Evolutionary conservation across 345 rosid genomes (phyloP).

Genomic region (Toxicodendron radicans): DNA sequence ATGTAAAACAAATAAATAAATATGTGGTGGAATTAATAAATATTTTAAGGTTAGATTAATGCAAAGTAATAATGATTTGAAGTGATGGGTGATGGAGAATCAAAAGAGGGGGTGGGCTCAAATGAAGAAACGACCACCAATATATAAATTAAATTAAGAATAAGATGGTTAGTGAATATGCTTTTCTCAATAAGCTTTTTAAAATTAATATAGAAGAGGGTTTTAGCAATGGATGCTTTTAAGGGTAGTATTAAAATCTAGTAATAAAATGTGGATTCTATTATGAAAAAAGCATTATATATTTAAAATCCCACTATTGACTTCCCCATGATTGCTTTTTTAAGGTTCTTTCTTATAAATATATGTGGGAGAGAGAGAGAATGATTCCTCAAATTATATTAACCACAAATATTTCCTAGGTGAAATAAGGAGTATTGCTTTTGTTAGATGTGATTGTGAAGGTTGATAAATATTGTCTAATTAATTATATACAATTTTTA

Average conservation of each 20-base stretch:
- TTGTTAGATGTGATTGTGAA: background rate
- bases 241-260: conserved; percentile 12
- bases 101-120: conserved; percentile 28
- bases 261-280: conserved; percentile 11
- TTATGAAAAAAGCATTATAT: background rate
- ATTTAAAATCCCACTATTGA: conserved; percentile 23
- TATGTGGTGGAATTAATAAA: background rate
- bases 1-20: background rate
- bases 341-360: background rate
- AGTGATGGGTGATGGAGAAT: conserved; percentile 22
- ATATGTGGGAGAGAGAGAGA: conserved; percentile 15
- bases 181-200: background rate
- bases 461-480: background rate
- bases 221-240: conserved; percentile 28
- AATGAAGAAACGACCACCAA: conserved; percentile 33
- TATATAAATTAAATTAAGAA: background rate
- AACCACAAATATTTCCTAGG: conserved; percentile 8
- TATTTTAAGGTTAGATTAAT: background rate
- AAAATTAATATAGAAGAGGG: conserved; percentile 12
- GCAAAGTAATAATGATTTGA: conserved; percentile 19
- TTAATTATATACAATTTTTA: background rate
- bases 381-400: conserved; percentile 11
- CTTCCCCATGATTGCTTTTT: conserved; percentile 28
- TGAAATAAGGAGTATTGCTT: conserved; percentile 14
- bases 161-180: background rate